A percentile compares a stretch with the other conserved stretches of the same genome.
These are phyloP conservation scores for Aspergillus clavatus DNA, from an alignment of 2,329 filamentous ascomycete genomes.

Conservation along the genomic window DNA sequence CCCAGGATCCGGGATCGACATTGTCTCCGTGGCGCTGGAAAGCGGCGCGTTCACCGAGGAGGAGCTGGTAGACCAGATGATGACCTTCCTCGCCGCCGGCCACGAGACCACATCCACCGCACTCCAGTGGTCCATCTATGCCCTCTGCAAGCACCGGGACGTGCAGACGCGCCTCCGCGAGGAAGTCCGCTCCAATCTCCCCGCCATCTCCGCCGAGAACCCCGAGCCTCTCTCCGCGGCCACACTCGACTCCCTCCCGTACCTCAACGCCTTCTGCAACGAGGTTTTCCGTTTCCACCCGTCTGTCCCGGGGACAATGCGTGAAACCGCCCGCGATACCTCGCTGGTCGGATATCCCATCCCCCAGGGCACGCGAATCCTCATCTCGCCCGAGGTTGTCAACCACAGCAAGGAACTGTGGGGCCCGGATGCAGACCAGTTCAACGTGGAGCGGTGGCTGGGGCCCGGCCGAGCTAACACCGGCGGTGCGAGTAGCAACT, in stretches of 20 bases:
- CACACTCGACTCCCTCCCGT: conserved; percentile 4
- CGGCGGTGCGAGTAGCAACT: conserved; percentile 36
- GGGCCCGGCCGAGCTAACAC: conserved; percentile 54
- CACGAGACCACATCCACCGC: conserved; percentile 74
- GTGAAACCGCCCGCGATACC: conserved; percentile 38
- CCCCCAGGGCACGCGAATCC: conserved; percentile 64
- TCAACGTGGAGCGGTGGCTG: conserved; percentile 75
- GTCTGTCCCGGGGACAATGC: conserved; percentile 38
- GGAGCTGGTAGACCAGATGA: background rate
- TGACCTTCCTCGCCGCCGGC: conserved; percentile 47
- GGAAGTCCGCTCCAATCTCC: conserved; percentile 44
- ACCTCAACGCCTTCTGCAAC: conserved; percentile 67
- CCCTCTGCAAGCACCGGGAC: conserved; percentile 59
- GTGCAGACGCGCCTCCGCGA: conserved; percentile 22
- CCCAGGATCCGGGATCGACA: background rate
- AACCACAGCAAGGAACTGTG: conserved; percentile 67
- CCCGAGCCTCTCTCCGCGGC: background rate
- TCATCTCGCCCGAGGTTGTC: conserved; percentile 63
- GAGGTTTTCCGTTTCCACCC: conserved; percentile 58
- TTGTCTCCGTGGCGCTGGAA: background rate
- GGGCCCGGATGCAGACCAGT: conserved; percentile 66
- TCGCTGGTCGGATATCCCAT: conserved; percentile 61
- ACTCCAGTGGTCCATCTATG: conserved; percentile 66
- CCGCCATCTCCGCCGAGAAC: background rate
- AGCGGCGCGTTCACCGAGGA: background rate